Percentiles rank a stretch among this genome's conserved stretches.
Conservation (phyloP, 306 rosid genomes). For the Quercus glauca region DNA sequence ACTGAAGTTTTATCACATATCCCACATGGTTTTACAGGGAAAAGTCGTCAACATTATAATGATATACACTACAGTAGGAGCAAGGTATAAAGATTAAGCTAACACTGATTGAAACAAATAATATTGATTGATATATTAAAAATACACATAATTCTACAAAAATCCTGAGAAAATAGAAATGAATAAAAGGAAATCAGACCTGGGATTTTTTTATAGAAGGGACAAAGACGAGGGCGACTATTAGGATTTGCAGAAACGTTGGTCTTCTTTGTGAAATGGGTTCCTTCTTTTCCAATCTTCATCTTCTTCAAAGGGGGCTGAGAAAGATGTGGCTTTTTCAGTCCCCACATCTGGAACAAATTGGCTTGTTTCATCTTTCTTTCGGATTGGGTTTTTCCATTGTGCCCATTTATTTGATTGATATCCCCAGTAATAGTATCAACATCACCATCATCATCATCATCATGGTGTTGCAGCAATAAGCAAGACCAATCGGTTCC, state of each 20-base stretch:
- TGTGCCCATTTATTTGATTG: background rate
- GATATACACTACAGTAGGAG: background rate
- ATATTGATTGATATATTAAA: background rate
- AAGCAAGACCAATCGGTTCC: constrained; percentile 45
- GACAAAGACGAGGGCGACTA: constrained; percentile 38
- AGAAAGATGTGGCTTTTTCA: constrained; percentile 9
- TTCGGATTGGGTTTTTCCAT: constrained; percentile 13
- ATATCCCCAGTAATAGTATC: background rate
- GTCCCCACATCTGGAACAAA: constrained; percentile 53
- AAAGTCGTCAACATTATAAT: background rate
- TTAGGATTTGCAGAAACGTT: too few relatives aligned
- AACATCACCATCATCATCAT: background rate
- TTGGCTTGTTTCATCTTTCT: constrained; percentile 44
- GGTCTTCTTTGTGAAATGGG: constrained; percentile 24
- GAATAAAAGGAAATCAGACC: constrained; percentile 15
- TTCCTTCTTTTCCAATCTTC: constrained; percentile 27
- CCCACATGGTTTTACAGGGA: background rate
- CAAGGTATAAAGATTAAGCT: background rate
- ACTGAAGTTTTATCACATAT: too few relatives aligned
- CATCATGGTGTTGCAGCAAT: constrained; percentile 6
- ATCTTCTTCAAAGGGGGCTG: constrained; percentile 26
- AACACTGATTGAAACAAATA: background rate
- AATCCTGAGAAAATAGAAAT: background rate
- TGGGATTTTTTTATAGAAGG: constrained; percentile 54
- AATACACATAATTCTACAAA: background rate